A percentile compares a stretch with the other conserved stretches of the same genome.
These are phyloP conservation scores for Rhizopogon salebrosus DNA, from an alignment of 768 basidiomycete species.

Conservation along the genomic window DNA sequence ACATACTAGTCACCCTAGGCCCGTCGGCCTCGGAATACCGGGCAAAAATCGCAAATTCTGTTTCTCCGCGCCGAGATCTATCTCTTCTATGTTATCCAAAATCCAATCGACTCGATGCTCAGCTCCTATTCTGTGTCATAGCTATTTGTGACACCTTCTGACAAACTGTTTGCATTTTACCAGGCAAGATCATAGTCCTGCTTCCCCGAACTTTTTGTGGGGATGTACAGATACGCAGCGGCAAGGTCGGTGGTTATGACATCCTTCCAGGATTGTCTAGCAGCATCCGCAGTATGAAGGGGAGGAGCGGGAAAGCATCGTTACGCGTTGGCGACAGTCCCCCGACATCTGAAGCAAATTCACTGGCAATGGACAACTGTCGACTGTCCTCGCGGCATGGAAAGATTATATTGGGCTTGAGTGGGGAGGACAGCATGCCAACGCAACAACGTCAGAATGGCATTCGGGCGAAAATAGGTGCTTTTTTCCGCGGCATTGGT, in stretches of 20 bases:
- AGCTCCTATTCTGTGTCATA: neutral
- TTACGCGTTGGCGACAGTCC: constrained; percentile 2
- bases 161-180: neutral
- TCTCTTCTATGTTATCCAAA: constrained; percentile 6
- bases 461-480: constrained; percentile 37
- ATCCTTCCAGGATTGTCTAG: constrained; percentile 31
- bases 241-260: constrained; percentile 26
- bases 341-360: constrained; percentile 24
- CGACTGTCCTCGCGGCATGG: constrained; percentile 33
- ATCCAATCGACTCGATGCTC: neutral
- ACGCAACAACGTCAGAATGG: constrained; percentile 24
- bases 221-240: constrained; percentile 27
- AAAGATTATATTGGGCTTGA: constrained; percentile 38
- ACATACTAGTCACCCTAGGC: neutral
- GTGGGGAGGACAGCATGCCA: constrained; percentile 29
- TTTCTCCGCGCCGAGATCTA: neutral
- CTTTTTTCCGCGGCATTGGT: constrained; percentile 8
- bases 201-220: constrained; percentile 34
- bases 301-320: neutral
- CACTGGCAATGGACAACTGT: constrained; percentile 34
- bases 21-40: neutral
- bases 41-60: neutral
- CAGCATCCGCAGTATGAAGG: constrained; percentile 26
- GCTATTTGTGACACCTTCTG: neutral
- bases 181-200: constrained; percentile 33